These are phyloP conservation scores for Naganishia albida DNA, from an alignment of 1,284 basidiomycete genomes.

Conservation along the genomic window DNA sequence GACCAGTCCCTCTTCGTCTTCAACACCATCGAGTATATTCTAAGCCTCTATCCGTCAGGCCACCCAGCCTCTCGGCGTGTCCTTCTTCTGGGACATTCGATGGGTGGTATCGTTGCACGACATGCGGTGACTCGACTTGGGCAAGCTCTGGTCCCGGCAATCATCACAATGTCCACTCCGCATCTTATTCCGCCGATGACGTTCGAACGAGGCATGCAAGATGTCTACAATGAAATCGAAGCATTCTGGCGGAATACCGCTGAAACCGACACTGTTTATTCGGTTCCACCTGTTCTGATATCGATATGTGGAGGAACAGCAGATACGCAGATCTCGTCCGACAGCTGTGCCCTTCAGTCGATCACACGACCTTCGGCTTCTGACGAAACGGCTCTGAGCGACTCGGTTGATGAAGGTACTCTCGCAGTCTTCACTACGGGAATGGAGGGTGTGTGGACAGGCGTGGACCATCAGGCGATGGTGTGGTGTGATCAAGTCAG, in stretches of 20 bases:
- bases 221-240: constrained; percentile 63
- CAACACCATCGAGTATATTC: constrained; percentile 72
- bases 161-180: constrained; percentile 94
- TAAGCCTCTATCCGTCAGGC: constrained; percentile 67
- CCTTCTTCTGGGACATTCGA: constrained; percentile 87
- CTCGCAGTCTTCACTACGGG: constrained; percentile 82
- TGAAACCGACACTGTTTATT: constrained; percentile 48
- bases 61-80: constrained; percentile 54
- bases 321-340: constrained; percentile 90
- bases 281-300: constrained; percentile 63
- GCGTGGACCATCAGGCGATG: constrained; percentile 93
- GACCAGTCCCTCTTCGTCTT: constrained; percentile 79
- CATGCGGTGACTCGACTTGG: constrained; percentile 64
- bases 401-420: constrained; percentile 55
- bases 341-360: constrained; percentile 74
- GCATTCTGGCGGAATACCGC: constrained; percentile 38
- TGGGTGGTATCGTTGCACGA: constrained; percentile 93
- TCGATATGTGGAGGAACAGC: constrained; percentile 90
- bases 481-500: constrained; percentile 99
- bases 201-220: constrained; percentile 76
- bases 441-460: constrained; percentile 87
- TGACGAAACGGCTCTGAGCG: constrained; percentile 32
- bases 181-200: constrained; percentile 85
- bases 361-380: not conserved
- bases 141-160: constrained; percentile 64